These are phyloP conservation scores for Asclepias syriaca DNA, from an alignment of 257 asterid species.

Conservation along the genomic window DNA sequence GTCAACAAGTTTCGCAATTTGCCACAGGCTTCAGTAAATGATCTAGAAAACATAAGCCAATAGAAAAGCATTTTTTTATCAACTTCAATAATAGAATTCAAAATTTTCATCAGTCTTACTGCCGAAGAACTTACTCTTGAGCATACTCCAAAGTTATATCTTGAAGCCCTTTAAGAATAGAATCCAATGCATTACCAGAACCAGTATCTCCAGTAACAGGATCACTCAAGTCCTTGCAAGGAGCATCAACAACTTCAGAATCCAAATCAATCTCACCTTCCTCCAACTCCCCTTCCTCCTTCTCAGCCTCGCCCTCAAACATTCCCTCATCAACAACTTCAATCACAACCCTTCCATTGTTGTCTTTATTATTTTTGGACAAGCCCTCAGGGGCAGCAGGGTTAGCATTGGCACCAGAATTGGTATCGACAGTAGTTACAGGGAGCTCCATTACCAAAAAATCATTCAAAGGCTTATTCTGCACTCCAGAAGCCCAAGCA, in stretches of 20 bases:
- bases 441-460: conserved; percentile 50
- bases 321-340: conserved; percentile 46
- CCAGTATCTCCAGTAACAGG: conserved; percentile 19
- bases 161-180: conserved; percentile 43
- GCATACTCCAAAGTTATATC: conserved; percentile 45
- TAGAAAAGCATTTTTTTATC: neutral
- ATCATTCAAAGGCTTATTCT: conserved; percentile 78
- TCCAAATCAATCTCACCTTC: conserved; percentile 99
- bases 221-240: conserved; percentile 18
- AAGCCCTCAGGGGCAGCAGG: neutral
- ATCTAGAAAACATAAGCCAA: conserved; percentile 41
- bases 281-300: conserved; percentile 92
- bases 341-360: conserved; percentile 38
- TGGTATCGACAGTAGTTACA: conserved; percentile 15
- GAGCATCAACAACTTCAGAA: conserved; percentile 37
- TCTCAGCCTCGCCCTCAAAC: conserved; percentile 22
- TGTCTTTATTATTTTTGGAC: conserved; percentile 25
- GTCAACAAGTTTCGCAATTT: conserved; percentile 42
- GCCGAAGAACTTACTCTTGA: conserved; percentile 45
- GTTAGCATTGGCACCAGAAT: conserved; percentile 5
- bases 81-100: neutral
- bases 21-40: conserved; percentile 48
- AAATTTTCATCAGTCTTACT: neutral
- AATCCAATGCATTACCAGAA: conserved; percentile 34
- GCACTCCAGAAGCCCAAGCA: conserved; percentile 98